These are phyloP conservation scores for Coemansia sp. DNA, from an alignment of 192 early-diverging fungal genomes.

Conservation along the genomic window DNA sequence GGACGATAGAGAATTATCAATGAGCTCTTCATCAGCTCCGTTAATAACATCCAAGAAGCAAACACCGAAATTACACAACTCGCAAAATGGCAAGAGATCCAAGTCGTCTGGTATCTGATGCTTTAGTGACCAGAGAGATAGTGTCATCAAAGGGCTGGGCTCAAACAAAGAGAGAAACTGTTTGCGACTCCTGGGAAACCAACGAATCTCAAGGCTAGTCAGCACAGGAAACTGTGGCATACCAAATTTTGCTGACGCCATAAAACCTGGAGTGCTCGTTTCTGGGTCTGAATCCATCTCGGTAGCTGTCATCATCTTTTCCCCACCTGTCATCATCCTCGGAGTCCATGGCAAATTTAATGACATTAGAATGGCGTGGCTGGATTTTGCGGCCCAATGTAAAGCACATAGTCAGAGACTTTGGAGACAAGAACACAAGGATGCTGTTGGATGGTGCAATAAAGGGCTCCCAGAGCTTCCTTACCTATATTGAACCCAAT, in stretches of 20 bases:
- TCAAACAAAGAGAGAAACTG: constrained; percentile 15
- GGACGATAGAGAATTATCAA: background rate
- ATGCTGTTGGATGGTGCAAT: background rate
- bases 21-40: background rate
- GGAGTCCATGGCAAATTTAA: background rate
- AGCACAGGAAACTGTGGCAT: constrained; percentile 20
- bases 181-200: constrained; percentile 14
- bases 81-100: constrained; percentile 1
- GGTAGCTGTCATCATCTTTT: background rate
- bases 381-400: background rate
- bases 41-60: background rate
- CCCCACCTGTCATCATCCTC: background rate
- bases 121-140: constrained; percentile 20
- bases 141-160: background rate
- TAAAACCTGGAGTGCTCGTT: background rate
- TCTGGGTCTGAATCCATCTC: background rate
- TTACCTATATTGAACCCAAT: constrained; percentile 4
- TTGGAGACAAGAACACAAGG: constrained; percentile 12
- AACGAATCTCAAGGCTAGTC: constrained; percentile 11
- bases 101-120: constrained; percentile 1
- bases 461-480: constrained; percentile 11
- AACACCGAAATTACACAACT: constrained; percentile 11
- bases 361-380: background rate
- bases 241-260: background rate
- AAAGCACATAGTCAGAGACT: constrained; percentile 16